A percentile compares a stretch with the other conserved stretches of the same genome.
Conservation (phyloP, 2,329 filamentous ascomycete genomes). For the Cercospora beticola region DNA sequence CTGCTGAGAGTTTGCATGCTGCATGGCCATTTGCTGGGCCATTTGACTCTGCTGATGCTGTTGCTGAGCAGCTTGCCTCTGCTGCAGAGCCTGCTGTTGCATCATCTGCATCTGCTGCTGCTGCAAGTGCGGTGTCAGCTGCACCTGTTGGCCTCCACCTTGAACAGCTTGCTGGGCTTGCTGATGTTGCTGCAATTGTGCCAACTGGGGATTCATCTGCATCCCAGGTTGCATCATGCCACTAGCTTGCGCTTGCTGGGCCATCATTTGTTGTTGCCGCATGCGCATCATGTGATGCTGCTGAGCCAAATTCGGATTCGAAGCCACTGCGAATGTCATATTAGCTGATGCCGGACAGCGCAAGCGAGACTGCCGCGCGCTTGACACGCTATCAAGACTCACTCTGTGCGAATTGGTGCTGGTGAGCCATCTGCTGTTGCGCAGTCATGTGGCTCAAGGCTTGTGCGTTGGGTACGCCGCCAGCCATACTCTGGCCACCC, state of each 20-base stretch:
- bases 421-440: constrained; percentile 54
- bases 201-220: constrained; percentile 39
- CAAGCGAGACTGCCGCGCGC: neutral
- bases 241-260: constrained; percentile 40
- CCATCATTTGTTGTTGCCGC: constrained; percentile 49
- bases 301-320: constrained; percentile 32
- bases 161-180: constrained; percentile 37
- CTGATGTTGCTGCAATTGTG: constrained; percentile 43
- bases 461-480: constrained; percentile 60
- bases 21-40: constrained; percentile 45
- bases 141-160: constrained; percentile 25
- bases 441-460: constrained; percentile 71
- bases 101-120: constrained; percentile 47
- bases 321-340: constrained; percentile 46
- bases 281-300: constrained; percentile 43
- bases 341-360: constrained; percentile 21
- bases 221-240: constrained; percentile 30
- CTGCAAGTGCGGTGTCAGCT: constrained; percentile 27
- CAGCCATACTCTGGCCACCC: constrained; percentile 47
- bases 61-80: constrained; percentile 37
- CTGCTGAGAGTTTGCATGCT: constrained; percentile 50
- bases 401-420: constrained; percentile 36
- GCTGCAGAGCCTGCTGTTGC: constrained; percentile 39
- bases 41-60: constrained; percentile 43
- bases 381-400: constrained; percentile 27